These are phyloP conservation scores for Senna tora DNA, from an alignment of 306 rosid species.

Conservation along the genomic window DNA sequence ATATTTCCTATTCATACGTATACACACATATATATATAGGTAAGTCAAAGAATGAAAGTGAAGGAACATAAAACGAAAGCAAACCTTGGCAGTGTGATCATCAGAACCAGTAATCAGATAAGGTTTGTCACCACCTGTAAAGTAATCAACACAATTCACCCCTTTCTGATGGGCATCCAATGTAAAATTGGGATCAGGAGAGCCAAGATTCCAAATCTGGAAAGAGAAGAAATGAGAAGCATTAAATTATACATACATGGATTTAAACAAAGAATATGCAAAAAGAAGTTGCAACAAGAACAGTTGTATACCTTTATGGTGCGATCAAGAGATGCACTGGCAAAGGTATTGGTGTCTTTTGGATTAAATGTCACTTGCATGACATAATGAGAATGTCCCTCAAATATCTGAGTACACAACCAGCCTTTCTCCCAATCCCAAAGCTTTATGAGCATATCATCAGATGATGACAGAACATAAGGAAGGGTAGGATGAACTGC, in stretches of 20 bases:
- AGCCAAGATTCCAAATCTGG: slow-evolving; percentile 99
- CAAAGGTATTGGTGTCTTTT: slow-evolving; percentile 98
- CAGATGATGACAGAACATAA: slow-evolving; percentile 92
- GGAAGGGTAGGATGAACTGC: slow-evolving; percentile 99
- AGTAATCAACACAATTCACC: slow-evolving; percentile 98
- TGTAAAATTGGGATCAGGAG: slow-evolving; percentile 98
- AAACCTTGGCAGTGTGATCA: slow-evolving; percentile 98
- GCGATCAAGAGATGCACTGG: slow-evolving; percentile 99
- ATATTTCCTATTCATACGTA: slow-evolving; percentile 39
- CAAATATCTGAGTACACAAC: slow-evolving; percentile 97
- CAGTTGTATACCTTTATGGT: slow-evolving; percentile 80
- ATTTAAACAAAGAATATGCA: slow-evolving; percentile 18
- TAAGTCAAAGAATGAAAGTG: slow-evolving; percentile 9
- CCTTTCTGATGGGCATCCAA: slow-evolving; percentile 99
- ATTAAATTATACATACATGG: slow-evolving; percentile 37
- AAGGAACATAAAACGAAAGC: slow-evolving; percentile 16
- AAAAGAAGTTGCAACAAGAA: slow-evolving; percentile 30
- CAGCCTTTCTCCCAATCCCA: slow-evolving; percentile 99
- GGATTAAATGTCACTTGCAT: slow-evolving; percentile 99
- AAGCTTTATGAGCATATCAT: slow-evolving; percentile 98
- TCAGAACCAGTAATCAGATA: slow-evolving; percentile 97
- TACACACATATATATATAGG: background rate
- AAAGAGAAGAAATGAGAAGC: slow-evolving; percentile 34
- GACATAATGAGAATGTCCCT: slow-evolving; percentile 99
- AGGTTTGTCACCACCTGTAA: slow-evolving; percentile 99